Base-by-base conservation (phyloP, 768 basidiomycete genomes). In the Leccinum subtestaceum region DNA sequence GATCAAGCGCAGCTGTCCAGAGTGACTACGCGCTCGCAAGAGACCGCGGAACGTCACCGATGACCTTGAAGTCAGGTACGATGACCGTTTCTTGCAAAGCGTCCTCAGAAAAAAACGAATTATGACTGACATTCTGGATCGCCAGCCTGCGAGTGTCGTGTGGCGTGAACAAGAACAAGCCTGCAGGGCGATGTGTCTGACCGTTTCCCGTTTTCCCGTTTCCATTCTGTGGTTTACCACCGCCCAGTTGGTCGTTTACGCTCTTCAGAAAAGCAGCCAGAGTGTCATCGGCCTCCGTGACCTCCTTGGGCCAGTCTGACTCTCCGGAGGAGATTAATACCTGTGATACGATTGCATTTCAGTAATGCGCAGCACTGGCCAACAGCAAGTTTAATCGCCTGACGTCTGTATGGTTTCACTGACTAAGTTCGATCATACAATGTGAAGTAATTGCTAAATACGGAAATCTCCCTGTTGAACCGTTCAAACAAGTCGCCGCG, bases 301-400 rank as follows among this genome's bases (percentile, higher is more conserved):
- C 84, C 46, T 94, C 87, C 45, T 80, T 79, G 40, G 85, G 83
- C 95, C 95, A 98, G 75, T 98, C 93, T 19, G 85, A 80, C 73
- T 90, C 87, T 6, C 93, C 93, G 0, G 94, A 96, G 1, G 92
- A 95, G 55, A 98, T 90, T 34, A 98, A 78, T 34, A 96, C 80
- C 88, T 95, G 69, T 49, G 23, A 49, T 50, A 52, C 36, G 21
- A 17, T 15, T 51, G 46, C 55, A 46, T 64, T 15, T 43, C 34
- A 49, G n/a, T 23, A 43, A 51, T 2, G 47, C 2, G 4, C 19
- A 40, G 19, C 21, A 21, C 21, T 21, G 21, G 13, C 1, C 10
- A 15, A 15, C 11, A 36, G 8, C 10, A 34, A 32, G 54, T 45
- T 45, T 25, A 25, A 4, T 52, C 62, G 88, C 91, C 79, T 94